phyloP scores from a whole-genome alignment of 2,329 filamentous ascomycete species.

The Cercospora berteroae region DNA sequence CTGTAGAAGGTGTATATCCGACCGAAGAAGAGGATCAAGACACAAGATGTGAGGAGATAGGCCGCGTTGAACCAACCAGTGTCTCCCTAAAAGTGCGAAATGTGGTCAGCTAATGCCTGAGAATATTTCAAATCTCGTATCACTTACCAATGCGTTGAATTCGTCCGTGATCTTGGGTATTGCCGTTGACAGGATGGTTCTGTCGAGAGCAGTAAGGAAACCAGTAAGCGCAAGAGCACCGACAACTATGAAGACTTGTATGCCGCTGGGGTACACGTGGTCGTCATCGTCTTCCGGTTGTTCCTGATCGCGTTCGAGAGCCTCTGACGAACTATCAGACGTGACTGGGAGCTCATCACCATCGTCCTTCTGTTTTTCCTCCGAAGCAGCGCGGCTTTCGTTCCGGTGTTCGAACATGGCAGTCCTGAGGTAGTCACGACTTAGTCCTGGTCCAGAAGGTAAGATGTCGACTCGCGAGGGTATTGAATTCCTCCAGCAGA shows the following conservation, averaged over 20 bases:
- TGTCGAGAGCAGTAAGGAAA: slow-evolving; percentile 26
- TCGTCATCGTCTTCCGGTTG: slow-evolving; percentile 73
- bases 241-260: slow-evolving; percentile 6
- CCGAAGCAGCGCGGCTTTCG: neutral
- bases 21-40: slow-evolving; percentile 45
- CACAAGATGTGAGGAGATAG: slow-evolving; percentile 45
- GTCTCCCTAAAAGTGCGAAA: slow-evolving; percentile 34
- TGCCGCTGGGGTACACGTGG: slow-evolving; percentile 43
- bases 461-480: neutral
- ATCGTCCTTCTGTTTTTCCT: neutral
- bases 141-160: slow-evolving; percentile 36
- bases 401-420: neutral
- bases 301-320: neutral
- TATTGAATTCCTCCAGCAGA: neutral
- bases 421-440: neutral
- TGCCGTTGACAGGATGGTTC: slow-evolving; percentile 45
- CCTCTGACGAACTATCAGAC: neutral
- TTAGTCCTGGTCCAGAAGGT: neutral
- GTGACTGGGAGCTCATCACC: neutral
- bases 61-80: slow-evolving; percentile 46
- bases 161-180: slow-evolving; percentile 46
- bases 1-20: slow-evolving; percentile 44
- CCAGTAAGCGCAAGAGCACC: slow-evolving; percentile 15
- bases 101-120: neutral
- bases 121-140: neutral